Base-by-base conservation (phyloP, 768 basidiomycete species). In the Tephrocybe sp. region DNA sequence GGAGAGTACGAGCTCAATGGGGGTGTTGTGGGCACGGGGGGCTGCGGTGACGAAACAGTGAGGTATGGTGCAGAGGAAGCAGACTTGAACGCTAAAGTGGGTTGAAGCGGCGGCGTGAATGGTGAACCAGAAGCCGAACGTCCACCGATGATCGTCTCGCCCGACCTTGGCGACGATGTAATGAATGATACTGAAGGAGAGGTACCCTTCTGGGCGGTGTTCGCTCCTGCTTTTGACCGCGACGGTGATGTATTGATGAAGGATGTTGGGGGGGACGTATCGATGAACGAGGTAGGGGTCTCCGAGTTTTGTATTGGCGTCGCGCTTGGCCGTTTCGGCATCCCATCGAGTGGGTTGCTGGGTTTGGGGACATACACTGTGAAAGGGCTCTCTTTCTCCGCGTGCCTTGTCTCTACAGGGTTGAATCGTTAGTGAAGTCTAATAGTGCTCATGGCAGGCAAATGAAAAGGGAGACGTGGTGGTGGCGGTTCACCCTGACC, bases 291-390 rank as follows among this genome's bases (percentile, higher is more conserved):
- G 4, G 24, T 24, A 23, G 49, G 26, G 24, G 33, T n/a, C 40
- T 25, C 36, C 32, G 37, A n/a, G 23, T 6, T 21, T 36, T 40
- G 48, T 39, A 38, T 43, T 18, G 48, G 40, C 7, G 50, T 47
- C 15, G 36, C 52, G 23, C 24, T 34, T 23, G 52, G 42, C n/a
- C 48, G 39, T 28, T 47, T 43, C 18, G 48, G 37, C 44, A 45
- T 18, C 28, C 37, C n/a, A 20, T 51, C 37, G 5, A 28, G 34
- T 9, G 39, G 28, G 18, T 17, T 4, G 7, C 4, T 36, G 15
- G 38, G 38, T 11, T 50, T 32, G 38, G 72, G 67, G 4, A 70
- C 64, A 45, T 69, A 30, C 28, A 30, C 28, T 11, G 28, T 30
- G 11, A 30, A 30, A 5, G 28, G 28, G 28, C 28, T 30, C 28